phyloP scores from a whole-genome alignment of 768 basidiomycete genomes.

The Termitomyces sp. region DNA sequence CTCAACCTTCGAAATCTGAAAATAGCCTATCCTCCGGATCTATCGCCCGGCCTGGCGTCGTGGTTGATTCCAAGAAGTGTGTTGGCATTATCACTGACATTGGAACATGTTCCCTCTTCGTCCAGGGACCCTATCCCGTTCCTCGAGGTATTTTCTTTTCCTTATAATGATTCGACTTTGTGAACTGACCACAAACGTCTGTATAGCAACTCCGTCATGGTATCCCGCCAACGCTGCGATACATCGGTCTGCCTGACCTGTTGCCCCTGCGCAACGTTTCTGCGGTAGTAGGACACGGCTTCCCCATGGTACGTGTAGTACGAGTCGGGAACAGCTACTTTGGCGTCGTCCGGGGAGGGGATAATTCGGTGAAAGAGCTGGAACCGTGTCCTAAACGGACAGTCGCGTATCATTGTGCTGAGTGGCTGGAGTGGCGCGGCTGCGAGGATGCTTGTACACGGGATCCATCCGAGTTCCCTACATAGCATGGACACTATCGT shows the following conservation, averaged over 20 bases:
- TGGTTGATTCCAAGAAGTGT: constrained; percentile 63
- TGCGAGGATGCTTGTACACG: constrained; percentile 46
- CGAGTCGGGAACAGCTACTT: constrained; percentile 50
- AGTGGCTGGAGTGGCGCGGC: constrained; percentile 64
- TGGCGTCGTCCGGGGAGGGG: constrained; percentile 33
- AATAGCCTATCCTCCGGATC: constrained; percentile 60
- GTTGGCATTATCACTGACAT: constrained; percentile 38
- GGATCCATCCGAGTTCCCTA: constrained; percentile 18
- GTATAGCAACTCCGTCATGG: constrained; percentile 55
- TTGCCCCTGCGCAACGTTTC: constrained; percentile 31
- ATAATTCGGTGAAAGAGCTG: constrained; percentile 32
- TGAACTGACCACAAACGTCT: constrained; percentile 6
- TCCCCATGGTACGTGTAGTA: constrained; percentile 56
- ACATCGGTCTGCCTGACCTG: constrained; percentile 51
- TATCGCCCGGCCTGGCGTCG: constrained; percentile 56
- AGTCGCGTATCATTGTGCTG: constrained; percentile 43
- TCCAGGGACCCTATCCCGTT: constrained; percentile 39
- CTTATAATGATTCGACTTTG: not conserved
- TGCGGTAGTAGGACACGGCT: constrained; percentile 51
- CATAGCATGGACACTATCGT: not conserved
- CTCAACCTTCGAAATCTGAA: constrained; percentile 45
- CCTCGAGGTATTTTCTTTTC: constrained; percentile 29
- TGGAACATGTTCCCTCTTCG: constrained; percentile 31
- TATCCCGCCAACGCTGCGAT: constrained; percentile 47
- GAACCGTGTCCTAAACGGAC: constrained; percentile 55